Percentiles rank a stretch among this genome's conserved stretches.
Conservation (phyloP, 495 filamentous ascomycete species). For the Amniculicola lignicola region DNA sequence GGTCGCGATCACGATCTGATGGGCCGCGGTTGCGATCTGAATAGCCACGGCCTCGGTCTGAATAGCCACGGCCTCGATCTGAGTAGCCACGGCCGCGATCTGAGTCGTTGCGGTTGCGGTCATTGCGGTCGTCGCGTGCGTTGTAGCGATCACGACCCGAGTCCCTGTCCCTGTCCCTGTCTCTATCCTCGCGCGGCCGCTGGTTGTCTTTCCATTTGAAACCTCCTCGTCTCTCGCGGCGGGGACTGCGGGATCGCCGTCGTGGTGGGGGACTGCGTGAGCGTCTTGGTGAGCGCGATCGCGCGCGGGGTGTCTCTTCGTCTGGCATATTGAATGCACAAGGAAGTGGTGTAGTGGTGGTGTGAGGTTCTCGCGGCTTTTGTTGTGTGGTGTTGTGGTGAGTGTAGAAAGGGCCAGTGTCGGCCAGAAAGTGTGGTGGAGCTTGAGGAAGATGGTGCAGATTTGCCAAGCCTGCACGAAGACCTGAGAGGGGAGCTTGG, state of each 20-base stretch:
- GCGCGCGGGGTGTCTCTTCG: not conserved
- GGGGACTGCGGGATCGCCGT: slow-evolving; percentile 15
- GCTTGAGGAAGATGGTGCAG: too few relatives aligned
- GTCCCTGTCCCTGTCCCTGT: slow-evolving; percentile 18
- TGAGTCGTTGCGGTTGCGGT: not conserved
- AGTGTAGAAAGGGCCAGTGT: too few relatives aligned
- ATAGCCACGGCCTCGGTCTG: slow-evolving; percentile 43
- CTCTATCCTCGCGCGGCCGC: slow-evolving; percentile 3
- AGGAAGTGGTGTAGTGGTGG: too few relatives aligned
- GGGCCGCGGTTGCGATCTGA: slow-evolving; percentile 45
- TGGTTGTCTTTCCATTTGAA: slow-evolving; percentile 33
- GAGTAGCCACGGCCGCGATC: slow-evolving; percentile 36
- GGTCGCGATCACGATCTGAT: slow-evolving; percentile 31
- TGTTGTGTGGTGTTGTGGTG: too few relatives aligned
- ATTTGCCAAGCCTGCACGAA: too few relatives aligned
- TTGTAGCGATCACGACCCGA: slow-evolving; percentile 6
- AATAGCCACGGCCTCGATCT: slow-evolving; percentile 39
- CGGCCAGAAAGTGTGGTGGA: too few relatives aligned
- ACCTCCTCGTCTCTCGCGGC: slow-evolving; percentile 15
- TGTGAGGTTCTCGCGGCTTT: too few relatives aligned
- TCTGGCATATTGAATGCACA: too few relatives aligned
- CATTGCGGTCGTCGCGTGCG: not conserved
- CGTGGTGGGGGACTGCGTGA: not conserved
- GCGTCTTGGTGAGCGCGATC: slow-evolving; percentile 10
- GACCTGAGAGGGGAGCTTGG: too few relatives aligned